A percentile compares a stretch with the other conserved stretches of the same genome.
Conservation (phyloP, 2,329 filamentous ascomycete species). For the Penicillium corylophilum region DNA sequence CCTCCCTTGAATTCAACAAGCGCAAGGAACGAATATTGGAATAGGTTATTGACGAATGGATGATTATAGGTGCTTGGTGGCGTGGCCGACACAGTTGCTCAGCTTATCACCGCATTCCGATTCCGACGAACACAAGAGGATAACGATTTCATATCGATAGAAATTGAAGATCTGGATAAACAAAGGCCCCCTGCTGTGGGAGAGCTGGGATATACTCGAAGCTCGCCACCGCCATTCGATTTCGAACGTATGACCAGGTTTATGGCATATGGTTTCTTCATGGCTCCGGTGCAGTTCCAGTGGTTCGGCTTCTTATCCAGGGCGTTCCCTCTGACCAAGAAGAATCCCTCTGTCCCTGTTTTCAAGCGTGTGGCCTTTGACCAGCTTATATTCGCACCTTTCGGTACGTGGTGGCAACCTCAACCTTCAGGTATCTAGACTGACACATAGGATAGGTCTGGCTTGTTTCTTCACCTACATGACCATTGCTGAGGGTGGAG, state of each 20-base stretch:
- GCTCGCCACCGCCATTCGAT: constrained; percentile 79
- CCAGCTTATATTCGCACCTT: constrained; percentile 88
- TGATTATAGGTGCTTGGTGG: constrained; percentile 71
- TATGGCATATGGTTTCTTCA: constrained; percentile 95
- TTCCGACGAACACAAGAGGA: constrained; percentile 54
- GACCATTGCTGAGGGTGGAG: constrained; percentile 92
- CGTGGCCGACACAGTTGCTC: constrained; percentile 93
- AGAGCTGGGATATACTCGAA: constrained; percentile 64
- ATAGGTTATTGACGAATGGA: constrained; percentile 10
- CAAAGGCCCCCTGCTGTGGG: constrained; percentile 67
- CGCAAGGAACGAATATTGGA: not conserved
- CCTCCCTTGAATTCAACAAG: not conserved
- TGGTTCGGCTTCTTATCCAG: constrained; percentile 88
- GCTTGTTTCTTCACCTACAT: constrained; percentile 91
- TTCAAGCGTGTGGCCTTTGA: constrained; percentile 90
- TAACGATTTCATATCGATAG: constrained; percentile 75
- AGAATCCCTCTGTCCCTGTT: constrained; percentile 69
- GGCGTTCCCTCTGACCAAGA: constrained; percentile 81
- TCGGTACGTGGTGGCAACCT: constrained; percentile 55
- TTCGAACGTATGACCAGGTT: constrained; percentile 92
- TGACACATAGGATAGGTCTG: constrained; percentile 55
- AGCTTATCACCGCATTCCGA: constrained; percentile 78
- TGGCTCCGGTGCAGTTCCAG: constrained; percentile 92
- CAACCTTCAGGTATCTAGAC: constrained; percentile 1
- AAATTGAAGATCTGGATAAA: constrained; percentile 82